A percentile compares a stretch with the other conserved stretches of the same genome.
Conservation (phyloP, 805 yeast species). For the Hanseniaspora occidentalis region DNA sequence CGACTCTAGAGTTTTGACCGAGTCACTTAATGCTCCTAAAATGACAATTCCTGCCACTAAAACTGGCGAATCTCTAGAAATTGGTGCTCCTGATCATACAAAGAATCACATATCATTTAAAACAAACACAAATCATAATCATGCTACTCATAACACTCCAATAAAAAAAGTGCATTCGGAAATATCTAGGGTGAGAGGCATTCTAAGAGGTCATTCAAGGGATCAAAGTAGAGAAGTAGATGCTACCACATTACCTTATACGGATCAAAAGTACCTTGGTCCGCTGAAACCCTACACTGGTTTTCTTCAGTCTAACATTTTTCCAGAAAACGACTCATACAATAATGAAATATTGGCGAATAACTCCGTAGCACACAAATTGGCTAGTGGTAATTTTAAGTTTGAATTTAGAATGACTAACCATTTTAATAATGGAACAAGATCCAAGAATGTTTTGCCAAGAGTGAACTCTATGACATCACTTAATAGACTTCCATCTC, state of each 20-base stretch:
- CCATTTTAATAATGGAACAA: constrained; percentile 3
- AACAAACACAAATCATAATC: no score
- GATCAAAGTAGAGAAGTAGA: neutral
- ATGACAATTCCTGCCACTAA: constrained; percentile 78
- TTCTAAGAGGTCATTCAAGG: neutral
- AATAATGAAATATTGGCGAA: neutral
- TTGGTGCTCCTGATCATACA: constrained; percentile 15
- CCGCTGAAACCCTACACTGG: neutral
- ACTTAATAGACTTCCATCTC: neutral
- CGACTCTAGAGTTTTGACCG: constrained; percentile 23
- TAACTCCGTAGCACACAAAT: constrained; percentile 15
- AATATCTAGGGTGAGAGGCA: neutral
- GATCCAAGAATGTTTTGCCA: neutral
- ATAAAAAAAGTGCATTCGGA: neutral
- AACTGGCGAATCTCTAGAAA: constrained; percentile 68
- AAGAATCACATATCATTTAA: no score
- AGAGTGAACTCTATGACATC: neutral
- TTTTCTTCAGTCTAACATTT: neutral
- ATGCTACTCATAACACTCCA: neutral
- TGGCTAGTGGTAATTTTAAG: constrained; percentile 19
- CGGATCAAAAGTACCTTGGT: neutral
- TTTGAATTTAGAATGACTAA: constrained; percentile 17
- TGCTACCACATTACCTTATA: neutral
- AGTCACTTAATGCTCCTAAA: constrained; percentile 45
- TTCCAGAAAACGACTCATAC: neutral